Conservation (phyloP, 352 stramenopile genomes). For the Albugo laibachii region DNA sequence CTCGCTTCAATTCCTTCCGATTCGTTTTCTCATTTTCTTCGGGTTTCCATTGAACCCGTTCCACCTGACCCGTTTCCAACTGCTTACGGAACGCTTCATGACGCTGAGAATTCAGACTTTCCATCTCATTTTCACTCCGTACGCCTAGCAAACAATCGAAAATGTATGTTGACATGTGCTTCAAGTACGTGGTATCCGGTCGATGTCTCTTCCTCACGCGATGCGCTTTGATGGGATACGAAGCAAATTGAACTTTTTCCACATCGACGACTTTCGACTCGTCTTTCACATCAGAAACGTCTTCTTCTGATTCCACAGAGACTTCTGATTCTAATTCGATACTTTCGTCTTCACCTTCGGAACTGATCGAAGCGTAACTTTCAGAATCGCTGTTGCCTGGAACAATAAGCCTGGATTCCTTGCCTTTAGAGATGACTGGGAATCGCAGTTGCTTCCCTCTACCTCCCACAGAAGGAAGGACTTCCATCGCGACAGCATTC, state of each 20-base stretch:
- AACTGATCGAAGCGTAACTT: constrained; percentile 55
- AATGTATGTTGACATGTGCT: constrained; percentile 72
- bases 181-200: constrained; percentile 61
- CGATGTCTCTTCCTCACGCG: constrained; percentile 65
- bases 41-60: constrained; percentile 64
- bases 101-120: constrained; percentile 10
- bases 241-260: neutral
- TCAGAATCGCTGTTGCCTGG: constrained; percentile 38
- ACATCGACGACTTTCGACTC: neutral
- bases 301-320: neutral
- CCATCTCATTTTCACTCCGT: constrained; percentile 22
- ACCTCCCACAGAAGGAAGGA: constrained; percentile 46
- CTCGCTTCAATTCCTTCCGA: constrained; percentile 1
- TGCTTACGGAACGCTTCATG: constrained; percentile 56
- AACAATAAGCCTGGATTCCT: constrained; percentile 27
- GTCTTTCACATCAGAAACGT: neutral
- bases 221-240: constrained; percentile 51
- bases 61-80: constrained; percentile 33
- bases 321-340: constrained; percentile 9
- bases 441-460: constrained; percentile 66
- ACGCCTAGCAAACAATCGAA: constrained; percentile 63
- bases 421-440: constrained; percentile 44
- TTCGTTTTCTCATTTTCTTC: constrained; percentile 13
- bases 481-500: constrained; percentile 27
- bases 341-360: constrained; percentile 24